Evolutionary conservation across 768 basidiomycete genomes (phyloP).

Genomic region (Amanita jacksonii): DNA sequence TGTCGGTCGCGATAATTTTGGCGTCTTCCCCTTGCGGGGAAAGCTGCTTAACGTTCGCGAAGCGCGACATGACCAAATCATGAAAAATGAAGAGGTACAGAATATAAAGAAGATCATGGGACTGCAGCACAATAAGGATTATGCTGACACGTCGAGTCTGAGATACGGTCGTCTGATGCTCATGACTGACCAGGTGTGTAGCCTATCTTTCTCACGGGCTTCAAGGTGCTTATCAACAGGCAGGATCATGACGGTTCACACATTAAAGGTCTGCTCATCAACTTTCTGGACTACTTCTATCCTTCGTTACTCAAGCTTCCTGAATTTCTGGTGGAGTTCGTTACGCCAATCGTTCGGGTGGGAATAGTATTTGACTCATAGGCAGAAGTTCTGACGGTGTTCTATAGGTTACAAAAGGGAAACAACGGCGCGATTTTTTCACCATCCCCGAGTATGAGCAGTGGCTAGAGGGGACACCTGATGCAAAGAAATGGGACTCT

Average conservation of each 20-base stretch:
- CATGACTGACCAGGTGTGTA: conserved; percentile 94
- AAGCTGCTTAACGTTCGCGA: conserved; percentile 97
- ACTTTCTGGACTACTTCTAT: conserved; percentile 95
- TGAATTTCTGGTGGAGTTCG: conserved; percentile 93
- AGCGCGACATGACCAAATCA: conserved; percentile 90
- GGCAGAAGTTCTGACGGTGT: neutral
- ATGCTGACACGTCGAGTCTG: conserved; percentile 53
- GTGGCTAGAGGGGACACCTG: conserved; percentile 76
- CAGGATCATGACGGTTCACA: conserved; percentile 99
- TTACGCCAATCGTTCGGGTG: conserved; percentile 96
- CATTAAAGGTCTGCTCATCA: conserved; percentile 98
- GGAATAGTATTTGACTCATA: conserved; percentile 13
- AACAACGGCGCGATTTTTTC: conserved; percentile 80
- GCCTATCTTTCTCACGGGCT: neutral
- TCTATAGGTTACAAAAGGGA: conserved; percentile 64
- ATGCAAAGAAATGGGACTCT: conserved; percentile 73
- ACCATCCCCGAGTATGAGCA: conserved; percentile 95
- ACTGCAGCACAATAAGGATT: conserved; percentile 88
- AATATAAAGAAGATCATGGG: conserved; percentile 98
- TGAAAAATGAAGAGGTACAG: conserved; percentile 97
- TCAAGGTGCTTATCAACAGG: conserved; percentile 1
- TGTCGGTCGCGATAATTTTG: conserved; percentile 93
- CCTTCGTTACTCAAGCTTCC: conserved; percentile 88
- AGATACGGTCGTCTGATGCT: conserved; percentile 97
- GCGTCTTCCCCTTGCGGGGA: conserved; percentile 95